Evolutionary conservation across 306 rosid genomes (phyloP).

Genomic region (Calophaca sinica): DNA sequence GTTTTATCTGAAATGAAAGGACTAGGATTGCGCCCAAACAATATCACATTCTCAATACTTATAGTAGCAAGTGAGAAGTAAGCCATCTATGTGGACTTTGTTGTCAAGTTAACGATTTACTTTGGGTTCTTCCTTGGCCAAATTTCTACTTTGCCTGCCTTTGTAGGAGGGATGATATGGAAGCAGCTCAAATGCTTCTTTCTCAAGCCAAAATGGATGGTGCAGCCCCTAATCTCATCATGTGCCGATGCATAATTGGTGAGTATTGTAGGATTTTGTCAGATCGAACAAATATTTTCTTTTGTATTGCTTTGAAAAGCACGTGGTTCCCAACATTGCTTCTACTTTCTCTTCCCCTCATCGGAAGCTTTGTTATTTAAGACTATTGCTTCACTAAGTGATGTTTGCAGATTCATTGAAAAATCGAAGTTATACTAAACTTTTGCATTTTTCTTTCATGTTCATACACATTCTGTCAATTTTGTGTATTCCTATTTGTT

Average conservation of each 20-base stretch:
- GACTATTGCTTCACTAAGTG: conserved; percentile 14
- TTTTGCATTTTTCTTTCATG: conserved; percentile 11
- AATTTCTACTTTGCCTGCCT: conserved; percentile 42
- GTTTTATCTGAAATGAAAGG: conserved; percentile 82
- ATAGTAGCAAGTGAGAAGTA: conserved; percentile 86
- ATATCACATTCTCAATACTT: conserved; percentile 88
- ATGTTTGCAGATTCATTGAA: conserved; percentile 10
- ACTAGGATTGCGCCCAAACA: conserved; percentile 78
- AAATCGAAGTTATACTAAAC: conserved; percentile 27
- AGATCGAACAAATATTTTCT: conserved; percentile 16
- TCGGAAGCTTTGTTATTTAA: conserved; percentile 34
- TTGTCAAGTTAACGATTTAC: conserved; percentile 31
- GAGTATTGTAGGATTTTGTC: conserved; percentile 46
- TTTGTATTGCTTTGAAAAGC: conserved; percentile 31
- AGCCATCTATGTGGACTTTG: conserved; percentile 45
- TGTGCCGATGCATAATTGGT: conserved; percentile 83
- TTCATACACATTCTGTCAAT: conserved; percentile 21
- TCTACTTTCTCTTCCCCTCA: not conserved
- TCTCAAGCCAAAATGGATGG: conserved; percentile 84
- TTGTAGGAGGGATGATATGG: conserved; percentile 80
- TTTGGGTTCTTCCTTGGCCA: conserved; percentile 35
- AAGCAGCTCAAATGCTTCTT: conserved; percentile 76
- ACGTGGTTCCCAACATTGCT: conserved; percentile 9
- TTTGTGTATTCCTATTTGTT: conserved; percentile 24
- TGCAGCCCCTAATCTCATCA: conserved; percentile 60